Evolutionary conservation across 2,329 filamentous ascomycete genomes (phyloP), one percentile per base, ranked within the genome.

Genomic region (Xylariaceae sp.): DNA sequence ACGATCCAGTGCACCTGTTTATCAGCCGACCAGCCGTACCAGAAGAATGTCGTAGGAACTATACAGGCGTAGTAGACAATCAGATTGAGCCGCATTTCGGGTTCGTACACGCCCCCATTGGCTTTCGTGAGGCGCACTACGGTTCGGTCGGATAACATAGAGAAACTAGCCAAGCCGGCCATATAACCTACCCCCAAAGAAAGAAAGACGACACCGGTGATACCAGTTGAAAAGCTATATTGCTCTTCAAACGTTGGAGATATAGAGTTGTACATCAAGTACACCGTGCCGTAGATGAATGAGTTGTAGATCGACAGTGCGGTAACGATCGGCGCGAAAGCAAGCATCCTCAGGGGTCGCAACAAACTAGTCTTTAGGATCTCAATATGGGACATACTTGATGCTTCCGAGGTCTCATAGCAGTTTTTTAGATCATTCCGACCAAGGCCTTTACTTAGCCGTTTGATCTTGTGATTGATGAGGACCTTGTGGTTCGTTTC

Each of bases 261-360:
- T 46, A 77, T 71, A 15, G 72, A 73, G 47, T 72, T 76, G 60
- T 75, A 76, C 51, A 77, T 68, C 9, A 78, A 63, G 53, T 77
- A 77, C 16, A 76, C 64, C 35, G 69, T 68, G 34, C 73, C 73
- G 50, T 76, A 76, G 17, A 65, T 64, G 50, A 76, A 74, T 33
- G 73, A 70, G 32, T 72, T 66, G 59, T 76, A 76, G 4, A 74
- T 45, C 1, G 70, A 71, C 15, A 74, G 58, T 26, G 65, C 55
- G 28, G 72, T 59, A 34, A 77, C 60, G 46, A 76, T 66, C 15
- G 70, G 69, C 3, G 72, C 74, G 16, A 67, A 56, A 45, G 73
- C 62, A 26, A 78, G 66, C 62, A 78, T 67, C 51, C 73, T 74
- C 31, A 73, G 45, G 1, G 76, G 76, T 2, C 76, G 69, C 7